A percentile compares a stretch with the other conserved stretches of the same genome.
These are phyloP conservation scores for Phytopythium kandeliae DNA, from an alignment of 352 stramenopile genomes.

Conservation along the genomic window DNA sequence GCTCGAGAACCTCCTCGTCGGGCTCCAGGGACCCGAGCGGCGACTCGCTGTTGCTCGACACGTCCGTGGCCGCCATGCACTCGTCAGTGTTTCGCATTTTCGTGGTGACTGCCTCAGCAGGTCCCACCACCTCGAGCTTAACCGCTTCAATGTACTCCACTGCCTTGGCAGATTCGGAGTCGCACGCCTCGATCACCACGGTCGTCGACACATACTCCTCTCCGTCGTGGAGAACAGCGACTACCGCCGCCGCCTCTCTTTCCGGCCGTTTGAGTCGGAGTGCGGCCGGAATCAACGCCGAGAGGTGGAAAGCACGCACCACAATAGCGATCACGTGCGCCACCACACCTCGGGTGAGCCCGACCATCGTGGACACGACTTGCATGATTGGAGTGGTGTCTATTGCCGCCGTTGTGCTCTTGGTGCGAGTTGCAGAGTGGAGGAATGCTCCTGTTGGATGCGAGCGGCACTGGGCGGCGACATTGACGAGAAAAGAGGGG, in stretches of 20 bases:
- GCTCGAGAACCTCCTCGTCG: conserved; percentile 31
- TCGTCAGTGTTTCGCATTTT: no score
- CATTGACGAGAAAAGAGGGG: no score
- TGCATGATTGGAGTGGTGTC: conserved; percentile 22
- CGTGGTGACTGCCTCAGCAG: not conserved
- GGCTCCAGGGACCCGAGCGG: conserved; percentile 5
- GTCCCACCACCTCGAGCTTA: not conserved
- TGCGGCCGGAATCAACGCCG: not conserved
- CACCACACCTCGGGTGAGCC: conserved; percentile 13
- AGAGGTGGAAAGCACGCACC: conserved; percentile 11
- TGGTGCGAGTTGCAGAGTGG: not conserved
- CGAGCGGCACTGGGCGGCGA: no score
- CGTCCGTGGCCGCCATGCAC: not conserved
- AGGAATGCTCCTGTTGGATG: no score
- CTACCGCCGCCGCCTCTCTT: conserved; percentile 1
- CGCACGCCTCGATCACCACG: conserved; percentile 14
- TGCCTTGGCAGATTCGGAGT: not conserved
- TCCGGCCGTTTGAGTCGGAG: conserved; percentile 6
- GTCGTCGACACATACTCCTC: conserved; percentile 10
- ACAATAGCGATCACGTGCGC: conserved; percentile 9
- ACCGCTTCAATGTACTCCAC: conserved; percentile 4
- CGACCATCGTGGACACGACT: conserved; percentile 19
- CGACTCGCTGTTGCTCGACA: not conserved
- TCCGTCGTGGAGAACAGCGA: conserved; percentile 4
- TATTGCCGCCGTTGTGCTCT: not conserved